phyloP scores from a whole-genome alignment of 305 asterid species.

The Fraxinus platypoda region DNA sequence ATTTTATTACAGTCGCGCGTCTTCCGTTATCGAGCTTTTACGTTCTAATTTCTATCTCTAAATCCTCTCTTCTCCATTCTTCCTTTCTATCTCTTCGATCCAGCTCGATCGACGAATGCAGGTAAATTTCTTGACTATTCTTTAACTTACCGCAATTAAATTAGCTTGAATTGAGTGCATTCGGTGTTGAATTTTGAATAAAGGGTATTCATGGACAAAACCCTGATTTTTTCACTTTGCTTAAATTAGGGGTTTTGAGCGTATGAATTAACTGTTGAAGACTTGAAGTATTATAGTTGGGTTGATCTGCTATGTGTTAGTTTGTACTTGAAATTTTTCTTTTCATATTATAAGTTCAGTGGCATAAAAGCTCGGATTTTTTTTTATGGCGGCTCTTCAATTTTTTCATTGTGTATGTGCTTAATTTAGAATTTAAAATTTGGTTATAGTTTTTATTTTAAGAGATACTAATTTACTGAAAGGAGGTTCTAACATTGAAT shows the following conservation, averaged over 20 bases:
- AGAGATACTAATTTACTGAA: not conserved
- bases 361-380: slow-evolving; percentile 1
- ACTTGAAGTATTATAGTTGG: slow-evolving; percentile 13
- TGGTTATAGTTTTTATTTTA: not conserved
- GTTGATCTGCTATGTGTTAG: not conserved
- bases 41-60: slow-evolving; percentile 24
- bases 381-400: not conserved
- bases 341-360: slow-evolving; percentile 6
- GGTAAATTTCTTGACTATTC: slow-evolving; percentile 26
- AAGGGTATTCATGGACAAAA: slow-evolving; percentile 33
- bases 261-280: slow-evolving; percentile 15
- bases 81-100: slow-evolving; percentile 31
- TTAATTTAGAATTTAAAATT: not conserved
- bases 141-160: slow-evolving; percentile 17
- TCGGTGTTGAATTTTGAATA: slow-evolving; percentile 12
- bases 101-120: slow-evolving; percentile 39
- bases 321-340: slow-evolving; percentile 15
- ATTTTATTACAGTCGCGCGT: not conserved
- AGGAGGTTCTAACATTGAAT: not conserved
- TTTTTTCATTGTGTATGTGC: not conserved
- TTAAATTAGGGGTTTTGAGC: slow-evolving; percentile 31
- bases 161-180: slow-evolving; percentile 5
- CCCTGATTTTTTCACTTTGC: slow-evolving; percentile 37
- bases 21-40: slow-evolving; percentile 11
- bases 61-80: not conserved